These are phyloP conservation scores for Aspergillus olivimuriae DNA, from an alignment of 495 filamentous ascomycete species.

Conservation along the genomic window DNA sequence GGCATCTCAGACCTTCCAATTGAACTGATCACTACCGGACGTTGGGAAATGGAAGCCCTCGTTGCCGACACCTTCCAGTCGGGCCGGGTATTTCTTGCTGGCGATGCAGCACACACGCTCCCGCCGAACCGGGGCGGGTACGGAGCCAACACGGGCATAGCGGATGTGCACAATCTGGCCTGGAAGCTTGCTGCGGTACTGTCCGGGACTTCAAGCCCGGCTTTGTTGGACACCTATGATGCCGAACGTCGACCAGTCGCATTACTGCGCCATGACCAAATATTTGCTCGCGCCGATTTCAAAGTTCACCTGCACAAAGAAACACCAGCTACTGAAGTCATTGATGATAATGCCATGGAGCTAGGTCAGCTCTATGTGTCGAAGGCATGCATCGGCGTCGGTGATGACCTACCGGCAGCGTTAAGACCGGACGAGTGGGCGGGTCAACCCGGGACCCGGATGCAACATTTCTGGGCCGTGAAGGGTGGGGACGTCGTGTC, in stretches of 20 bases:
- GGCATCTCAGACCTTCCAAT: slow-evolving; percentile 15
- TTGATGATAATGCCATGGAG: no score
- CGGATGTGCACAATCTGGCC: slow-evolving; percentile 40
- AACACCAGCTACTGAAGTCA: no score
- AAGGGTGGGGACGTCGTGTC: no score
- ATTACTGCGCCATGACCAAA: no score
- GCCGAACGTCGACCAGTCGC: slow-evolving; percentile 46
- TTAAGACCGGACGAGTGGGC: no score
- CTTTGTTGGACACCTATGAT: slow-evolving; percentile 43
- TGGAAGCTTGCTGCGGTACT: slow-evolving; percentile 45
- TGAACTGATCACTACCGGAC: slow-evolving; percentile 22
- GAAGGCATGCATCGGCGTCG: no score
- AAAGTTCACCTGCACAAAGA: no score
- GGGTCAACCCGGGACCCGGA: no score
- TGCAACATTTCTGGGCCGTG: no score
- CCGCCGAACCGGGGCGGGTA: slow-evolving; percentile 41
- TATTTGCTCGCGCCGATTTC: no score
- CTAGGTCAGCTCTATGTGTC: no score
- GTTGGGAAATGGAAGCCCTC: slow-evolving; percentile 22
- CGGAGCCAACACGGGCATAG: slow-evolving; percentile 44
- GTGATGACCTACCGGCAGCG: no score
- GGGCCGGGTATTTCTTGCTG: slow-evolving; percentile 40
- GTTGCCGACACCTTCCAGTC: slow-evolving; percentile 21
- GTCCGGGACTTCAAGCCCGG: slow-evolving; percentile 27
- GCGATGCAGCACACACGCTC: slow-evolving; percentile 47